These are phyloP conservation scores for Phlegmacium glaucopus DNA, from an alignment of 768 basidiomycete species.

Conservation along the genomic window DNA sequence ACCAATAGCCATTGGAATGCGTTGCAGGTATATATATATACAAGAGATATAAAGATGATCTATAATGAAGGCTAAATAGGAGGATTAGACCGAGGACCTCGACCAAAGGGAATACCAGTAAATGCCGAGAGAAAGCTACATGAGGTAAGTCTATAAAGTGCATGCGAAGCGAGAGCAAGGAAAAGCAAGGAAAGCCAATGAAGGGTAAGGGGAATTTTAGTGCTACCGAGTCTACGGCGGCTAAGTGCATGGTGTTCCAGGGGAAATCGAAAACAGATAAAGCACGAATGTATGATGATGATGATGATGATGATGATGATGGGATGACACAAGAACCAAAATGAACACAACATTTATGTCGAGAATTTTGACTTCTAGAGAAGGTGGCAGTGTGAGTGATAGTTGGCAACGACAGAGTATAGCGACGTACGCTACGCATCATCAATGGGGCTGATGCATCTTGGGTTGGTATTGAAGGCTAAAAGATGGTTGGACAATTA, in stretches of 20 bases:
- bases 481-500: slow-evolving; percentile 4
- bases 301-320: too few species aligned
- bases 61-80: slow-evolving; percentile 18
- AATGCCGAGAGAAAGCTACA: slow-evolving; percentile 15
- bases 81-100: slow-evolving; percentile 21
- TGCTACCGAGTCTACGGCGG: slow-evolving; percentile 13
- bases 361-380: slow-evolving; percentile 26
- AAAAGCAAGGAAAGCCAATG: slow-evolving; percentile 18
- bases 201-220: slow-evolving; percentile 2
- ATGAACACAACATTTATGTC: slow-evolving; percentile 14
- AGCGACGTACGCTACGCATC: slow-evolving; percentile 44
- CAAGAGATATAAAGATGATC: slow-evolving; percentile 11
- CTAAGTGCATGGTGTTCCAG: not conserved
- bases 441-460: slow-evolving; percentile 46
- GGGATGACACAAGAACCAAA: not conserved
- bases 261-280: slow-evolving; percentile 2
- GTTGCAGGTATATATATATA: slow-evolving; percentile 18
- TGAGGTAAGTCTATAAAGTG: slow-evolving; percentile 15
- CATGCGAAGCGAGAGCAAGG: slow-evolving; percentile 18
- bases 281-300: not conserved
- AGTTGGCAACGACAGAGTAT: not conserved
- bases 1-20: slow-evolving; percentile 9
- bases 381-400: not conserved
- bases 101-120: slow-evolving; percentile 19
- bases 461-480: slow-evolving; percentile 35